Base-by-base conservation (phyloP, 331 rosid species). In the Telfairia occidentalis region DNA sequence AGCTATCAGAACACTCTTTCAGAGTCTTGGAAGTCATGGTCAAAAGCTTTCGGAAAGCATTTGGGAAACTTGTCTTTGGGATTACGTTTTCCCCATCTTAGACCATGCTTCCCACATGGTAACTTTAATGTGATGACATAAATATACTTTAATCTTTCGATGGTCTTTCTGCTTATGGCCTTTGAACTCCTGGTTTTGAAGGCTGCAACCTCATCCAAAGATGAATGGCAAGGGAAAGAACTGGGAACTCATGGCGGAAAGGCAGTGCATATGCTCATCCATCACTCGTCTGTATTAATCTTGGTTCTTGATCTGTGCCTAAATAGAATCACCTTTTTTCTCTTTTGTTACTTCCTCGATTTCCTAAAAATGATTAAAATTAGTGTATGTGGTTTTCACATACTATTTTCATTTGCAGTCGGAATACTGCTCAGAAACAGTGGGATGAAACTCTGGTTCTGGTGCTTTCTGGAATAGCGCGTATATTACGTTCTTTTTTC, bases 1-100 rank as follows among this genome's bases (percentile, higher is more conserved):
- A 85, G 92, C 98, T 42, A 87, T 94, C 55, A 89, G 98, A 83
- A 91, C 98, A 80, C 91, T 94, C 75, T 94, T 94, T 83, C 97
- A 94, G 82, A 91, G 95, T 71, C 84, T 94, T 73, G 95, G 98
- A 78, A 87, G 91, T 78, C 91, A 91, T 59, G 98, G 98, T 26
- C 96, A 91, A 81, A 94, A 94, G 83, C 96, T 94, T 82, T 87
- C 98, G 5, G 82, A 81, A 85, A 84, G 81, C 79, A 88, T 91
- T 96, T 94, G 98, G 98, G 96, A 91, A 82, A 89, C 89, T 76
- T 94, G 98, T 85, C 96, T 94, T 81, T 92, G 92, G 97, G 90
- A 88, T 83, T 91, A 94, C 84, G 94, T 94, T 80, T 94, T 94
- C 78, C 97, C 97, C 58, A 87, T 91, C 66, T 72, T 94, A 29